Evolutionary conservation across 2,329 filamentous ascomycete genomes (phyloP), one percentile per base, ranked within the genome.

Genomic region (Zarea fungicola): DNA sequence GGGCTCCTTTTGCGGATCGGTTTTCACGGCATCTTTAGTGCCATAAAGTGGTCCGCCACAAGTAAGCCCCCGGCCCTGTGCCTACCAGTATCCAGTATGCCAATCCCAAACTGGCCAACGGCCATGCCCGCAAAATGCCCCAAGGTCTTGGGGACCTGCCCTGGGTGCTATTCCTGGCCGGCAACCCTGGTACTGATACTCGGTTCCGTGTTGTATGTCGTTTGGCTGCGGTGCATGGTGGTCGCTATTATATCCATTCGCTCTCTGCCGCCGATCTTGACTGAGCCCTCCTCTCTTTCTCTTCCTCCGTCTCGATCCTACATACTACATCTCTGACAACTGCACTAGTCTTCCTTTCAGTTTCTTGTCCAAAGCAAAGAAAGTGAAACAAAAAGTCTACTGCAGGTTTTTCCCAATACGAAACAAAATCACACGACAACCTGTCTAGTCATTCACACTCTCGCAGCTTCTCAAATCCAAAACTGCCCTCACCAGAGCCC

Each of bases 11-110:
- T 40, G 23, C 18, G 49, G 49, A 51, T 51, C 49, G 49, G 49
- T 51, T 48, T 45, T 35, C 49, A 51, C 49, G 49, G 49, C 49
- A 51, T 51, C 49, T 51, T 37, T 48, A 31, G 36, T 45, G 42
- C 42, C 37, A 34, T 16, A 41, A n/a, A n/a, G 22, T 46, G 48
- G 31, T 16, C 48, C 48, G 41, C 48, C 28, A 37, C 22, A 29
- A 44, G 41, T 45, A 50, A 50, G 48, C 48, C 42, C 39, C 37
- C n/a, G n/a, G 42, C 29, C 42, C n/a, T 35, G 42, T 28, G 22
- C 42, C 34, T 29, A n/a, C n/a, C n/a, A n/a, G n/a, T n/a, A n/a
- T n/a, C n/a, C n/a, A n/a, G n/a, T n/a, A 46, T 39, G 34, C 34
- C 43, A 46, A 39, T 39, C 34, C 43, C 19, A 35, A 36, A 25